Conservation (phyloP, 2,329 filamentous ascomycete genomes). For the Ceratocystis cacaofunesta region DNA sequence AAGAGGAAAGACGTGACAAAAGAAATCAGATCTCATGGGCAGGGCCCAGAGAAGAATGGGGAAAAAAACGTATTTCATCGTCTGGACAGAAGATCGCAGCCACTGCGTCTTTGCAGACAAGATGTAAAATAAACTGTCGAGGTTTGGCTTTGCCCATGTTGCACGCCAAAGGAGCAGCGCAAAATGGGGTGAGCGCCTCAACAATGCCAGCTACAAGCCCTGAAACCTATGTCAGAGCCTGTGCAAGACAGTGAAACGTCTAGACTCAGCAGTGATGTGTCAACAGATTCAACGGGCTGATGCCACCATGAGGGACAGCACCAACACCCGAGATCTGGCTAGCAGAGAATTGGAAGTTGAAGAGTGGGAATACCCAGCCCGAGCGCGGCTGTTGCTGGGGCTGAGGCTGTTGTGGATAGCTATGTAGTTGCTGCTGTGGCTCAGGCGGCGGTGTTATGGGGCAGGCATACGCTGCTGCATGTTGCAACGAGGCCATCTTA, state of each 20-base stretch:
- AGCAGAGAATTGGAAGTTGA: background rate
- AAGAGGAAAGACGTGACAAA: constrained; percentile 8
- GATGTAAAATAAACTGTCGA: background rate
- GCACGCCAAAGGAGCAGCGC: too few species aligned
- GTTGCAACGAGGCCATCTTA: background rate
- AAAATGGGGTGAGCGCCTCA: too few species aligned
- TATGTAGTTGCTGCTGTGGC: constrained; percentile 1
- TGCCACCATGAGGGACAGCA: background rate
- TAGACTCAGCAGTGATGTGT: constrained; percentile 14
- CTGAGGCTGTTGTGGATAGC: background rate
- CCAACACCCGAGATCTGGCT: background rate
- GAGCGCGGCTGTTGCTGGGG: background rate
- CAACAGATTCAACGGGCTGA: constrained; percentile 3
- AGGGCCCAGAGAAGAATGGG: background rate
- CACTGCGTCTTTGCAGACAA: background rate
- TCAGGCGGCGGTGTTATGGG: background rate
- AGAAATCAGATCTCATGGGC: background rate
- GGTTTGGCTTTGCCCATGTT: too few species aligned
- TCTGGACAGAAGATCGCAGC: background rate
- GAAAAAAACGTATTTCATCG: background rate
- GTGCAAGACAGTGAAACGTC: too few species aligned
- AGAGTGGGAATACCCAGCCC: background rate
- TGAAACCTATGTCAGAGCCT: too few species aligned
- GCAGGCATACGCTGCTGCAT: background rate
- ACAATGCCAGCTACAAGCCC: too few species aligned